phyloP scores from a whole-genome alignment of 2,329 filamentous ascomycete species.

The Paraphoma chrysanthemicola region DNA sequence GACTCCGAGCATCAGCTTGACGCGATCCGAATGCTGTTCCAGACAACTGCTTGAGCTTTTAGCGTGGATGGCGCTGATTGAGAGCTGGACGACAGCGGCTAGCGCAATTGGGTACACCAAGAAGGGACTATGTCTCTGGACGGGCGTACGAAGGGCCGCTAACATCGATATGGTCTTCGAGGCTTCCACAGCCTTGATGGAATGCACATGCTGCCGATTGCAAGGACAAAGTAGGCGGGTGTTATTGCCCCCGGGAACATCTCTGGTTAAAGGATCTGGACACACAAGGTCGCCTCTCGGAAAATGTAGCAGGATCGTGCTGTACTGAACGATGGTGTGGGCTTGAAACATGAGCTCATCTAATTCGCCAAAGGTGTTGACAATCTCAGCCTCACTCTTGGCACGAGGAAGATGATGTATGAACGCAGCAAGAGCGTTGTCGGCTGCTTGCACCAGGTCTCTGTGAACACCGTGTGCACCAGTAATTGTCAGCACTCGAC shows the following conservation, averaged over 20 bases:
- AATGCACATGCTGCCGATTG: slow-evolving; percentile 63
- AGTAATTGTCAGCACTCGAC: slow-evolving; percentile 67
- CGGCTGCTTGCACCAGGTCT: slow-evolving; percentile 58
- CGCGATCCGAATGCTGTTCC: slow-evolving; percentile 22
- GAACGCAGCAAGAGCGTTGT: slow-evolving; percentile 73
- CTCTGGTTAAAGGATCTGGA: slow-evolving; percentile 6
- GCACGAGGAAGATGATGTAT: slow-evolving; percentile 74
- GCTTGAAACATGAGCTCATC: slow-evolving; percentile 92
- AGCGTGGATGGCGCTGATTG: slow-evolving; percentile 64
- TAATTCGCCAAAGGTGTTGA: slow-evolving; percentile 70
- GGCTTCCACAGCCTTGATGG: slow-evolving; percentile 77
- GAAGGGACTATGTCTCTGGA: slow-evolving; percentile 68
- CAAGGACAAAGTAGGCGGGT: slow-evolving; percentile 21
- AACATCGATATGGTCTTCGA: slow-evolving; percentile 77
- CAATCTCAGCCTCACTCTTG: slow-evolving; percentile 66
- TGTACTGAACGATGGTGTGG: slow-evolving; percentile 69
- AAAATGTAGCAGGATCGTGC: slow-evolving; percentile 24
- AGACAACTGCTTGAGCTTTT: slow-evolving; percentile 8
- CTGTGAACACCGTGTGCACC: slow-evolving; percentile 28
- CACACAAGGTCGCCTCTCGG: slow-evolving; percentile 19
- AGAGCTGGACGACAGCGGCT: slow-evolving; percentile 51
- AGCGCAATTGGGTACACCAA: slow-evolving; percentile 29
- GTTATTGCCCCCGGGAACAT: slow-evolving; percentile 17
- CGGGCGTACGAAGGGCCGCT: slow-evolving; percentile 66
- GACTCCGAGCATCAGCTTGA: slow-evolving; percentile 21